These are phyloP conservation scores for Angophora floribunda DNA, from an alignment of 345 rosid genomes.

Conservation along the genomic window DNA sequence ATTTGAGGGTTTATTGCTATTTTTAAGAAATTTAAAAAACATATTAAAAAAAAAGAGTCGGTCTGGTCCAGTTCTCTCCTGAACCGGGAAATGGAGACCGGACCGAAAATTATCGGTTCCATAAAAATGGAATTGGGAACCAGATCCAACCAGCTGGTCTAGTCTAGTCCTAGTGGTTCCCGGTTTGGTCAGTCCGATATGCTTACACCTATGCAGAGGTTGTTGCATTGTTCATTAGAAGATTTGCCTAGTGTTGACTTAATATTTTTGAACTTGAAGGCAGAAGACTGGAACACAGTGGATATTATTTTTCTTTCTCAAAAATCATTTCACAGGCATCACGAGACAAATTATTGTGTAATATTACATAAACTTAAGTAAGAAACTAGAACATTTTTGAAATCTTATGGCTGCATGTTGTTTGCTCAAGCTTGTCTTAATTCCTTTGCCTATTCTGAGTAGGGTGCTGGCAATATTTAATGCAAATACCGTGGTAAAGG, in stretches of 20 bases:
- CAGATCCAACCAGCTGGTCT: no score
- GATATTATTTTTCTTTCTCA: not conserved
- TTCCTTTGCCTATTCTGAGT: not conserved
- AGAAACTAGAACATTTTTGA: not conserved
- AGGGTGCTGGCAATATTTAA: not conserved
- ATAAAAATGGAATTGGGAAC: no score
- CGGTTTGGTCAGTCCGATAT: no score
- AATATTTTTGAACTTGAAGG: not conserved
- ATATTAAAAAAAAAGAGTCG: no score
- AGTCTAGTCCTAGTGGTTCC: no score
- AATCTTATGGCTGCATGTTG: not conserved
- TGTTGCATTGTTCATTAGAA: not conserved
- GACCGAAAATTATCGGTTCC: no score
- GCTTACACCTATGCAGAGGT: not conserved
- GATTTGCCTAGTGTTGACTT: not conserved
- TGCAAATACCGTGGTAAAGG: not conserved
- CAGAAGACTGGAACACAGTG: not conserved
- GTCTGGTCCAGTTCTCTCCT: no score
- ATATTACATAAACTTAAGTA: not conserved
- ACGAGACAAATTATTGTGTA: not conserved
- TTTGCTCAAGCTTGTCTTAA: not conserved
- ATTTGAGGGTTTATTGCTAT: no score
- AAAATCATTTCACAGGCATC: not conserved
- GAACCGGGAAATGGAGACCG: no score
- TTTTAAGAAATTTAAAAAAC: no score